Conservation (phyloP, 164 flowering plant species). For the Santalum album region DNA sequence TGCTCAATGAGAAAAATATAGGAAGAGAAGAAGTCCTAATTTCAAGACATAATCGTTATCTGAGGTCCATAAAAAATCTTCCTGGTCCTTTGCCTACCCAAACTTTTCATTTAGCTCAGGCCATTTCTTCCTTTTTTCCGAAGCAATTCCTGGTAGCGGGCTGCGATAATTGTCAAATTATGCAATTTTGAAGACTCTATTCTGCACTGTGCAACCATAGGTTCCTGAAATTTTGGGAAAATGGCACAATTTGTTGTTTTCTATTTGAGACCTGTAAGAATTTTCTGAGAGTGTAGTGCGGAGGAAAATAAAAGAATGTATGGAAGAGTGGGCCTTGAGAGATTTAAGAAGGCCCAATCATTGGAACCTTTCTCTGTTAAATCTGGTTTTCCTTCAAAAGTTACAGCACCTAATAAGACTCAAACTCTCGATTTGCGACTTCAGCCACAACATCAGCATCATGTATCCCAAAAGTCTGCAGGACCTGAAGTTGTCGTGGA, state of each 20-base stretch:
- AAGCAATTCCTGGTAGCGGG: too few species aligned
- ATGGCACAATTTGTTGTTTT: not conserved
- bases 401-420: conserved; percentile 16
- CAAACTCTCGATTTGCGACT: conserved; percentile 17
- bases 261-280: not conserved
- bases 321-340: conserved; percentile 84
- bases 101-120: too few species aligned
- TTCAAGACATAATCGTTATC: too few species aligned
- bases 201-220: not conserved
- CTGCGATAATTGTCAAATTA: too few species aligned
- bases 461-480: conserved; percentile 16
- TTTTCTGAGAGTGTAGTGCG: not conserved
- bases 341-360: conserved; percentile 88
- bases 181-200: not conserved
- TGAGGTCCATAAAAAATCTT: too few species aligned
- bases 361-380: conserved; percentile 79
- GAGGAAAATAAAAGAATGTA: conserved; percentile 44
- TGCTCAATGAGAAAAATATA: too few species aligned
- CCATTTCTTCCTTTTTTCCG: too few species aligned
- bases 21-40: too few species aligned
- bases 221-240: too few species aligned
- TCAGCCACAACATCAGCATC: conserved; percentile 22
- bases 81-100: too few species aligned
- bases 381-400: conserved; percentile 31
- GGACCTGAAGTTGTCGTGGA: conserved; percentile 18